Evolutionary conservation across 352 stramenopile species (phyloP), one percentile per base, ranked within the genome.

Genomic region (Globisporangium recalcitrans): DNA sequence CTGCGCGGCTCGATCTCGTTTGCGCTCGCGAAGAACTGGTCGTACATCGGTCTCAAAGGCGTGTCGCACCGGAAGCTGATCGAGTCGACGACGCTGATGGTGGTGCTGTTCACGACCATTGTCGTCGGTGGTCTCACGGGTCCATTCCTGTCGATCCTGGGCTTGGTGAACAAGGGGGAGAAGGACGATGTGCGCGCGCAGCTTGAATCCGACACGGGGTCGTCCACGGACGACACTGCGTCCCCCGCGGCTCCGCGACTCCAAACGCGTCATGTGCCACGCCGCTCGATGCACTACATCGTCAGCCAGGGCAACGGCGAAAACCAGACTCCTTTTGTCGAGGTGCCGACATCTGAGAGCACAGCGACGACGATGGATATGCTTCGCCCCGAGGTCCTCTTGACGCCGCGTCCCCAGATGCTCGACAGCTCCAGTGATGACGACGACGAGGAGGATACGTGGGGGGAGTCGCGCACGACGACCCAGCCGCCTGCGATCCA

Each of bases 1-100:
- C 74, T 98, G 46, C 87, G 95, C 29, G 95, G 95, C 36, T 97
- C 95, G 14, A 96, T 98, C 52, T 87, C 93, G 14, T 98, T 97
- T 63, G 89, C 91, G 24, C 78, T 96, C 29, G 85, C 85, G 22
- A 93, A 93, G 69, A 93, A 83, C 54, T 95, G 85, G 85, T 85
- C 78, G 44, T 92, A 92, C 62, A 71, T 90, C 60, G 84, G 83
- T 9, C 65, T 87, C 46, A 60, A 87, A 46, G 80, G 83, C 24
- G 67, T 62, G 14, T 91, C 81, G 7, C 85, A 95, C 58, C 82
- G 80, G 22, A 88, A 88, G 48, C 68, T 95, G 4, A 88, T 95
- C 44, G 85, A 93, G 59, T 93, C 83, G 24, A 95, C 85, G n/a
- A 93, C 85, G 57, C 67, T 95, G 46, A 87, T 93, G 70, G 82